Conservation (phyloP, 768 basidiomycete genomes). For the Multifurca ochricompacta region DNA sequence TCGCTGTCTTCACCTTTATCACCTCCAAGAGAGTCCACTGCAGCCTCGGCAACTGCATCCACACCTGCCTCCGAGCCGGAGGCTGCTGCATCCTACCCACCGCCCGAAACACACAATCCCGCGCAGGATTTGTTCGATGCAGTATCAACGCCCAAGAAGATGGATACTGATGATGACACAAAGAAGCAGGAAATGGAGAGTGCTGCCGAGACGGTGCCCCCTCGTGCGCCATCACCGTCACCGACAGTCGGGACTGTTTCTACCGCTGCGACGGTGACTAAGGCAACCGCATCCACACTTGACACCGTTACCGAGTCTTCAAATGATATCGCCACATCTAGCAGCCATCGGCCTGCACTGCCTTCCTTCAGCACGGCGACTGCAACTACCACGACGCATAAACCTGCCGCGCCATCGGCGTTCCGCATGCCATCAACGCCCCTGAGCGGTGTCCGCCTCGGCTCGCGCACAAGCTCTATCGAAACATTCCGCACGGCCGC, state of each 20-base stretch:
- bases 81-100: neutral
- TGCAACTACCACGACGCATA: neutral
- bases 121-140: neutral
- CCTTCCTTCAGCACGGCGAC: neutral
- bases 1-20: neutral
- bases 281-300: neutral
- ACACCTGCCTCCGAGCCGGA: neutral
- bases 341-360: neutral
- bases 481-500: conserved; percentile 13
- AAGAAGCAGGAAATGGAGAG: neutral
- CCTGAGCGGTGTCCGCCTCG: neutral
- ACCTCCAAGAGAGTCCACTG: neutral
- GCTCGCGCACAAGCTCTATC: conserved; percentile 18
- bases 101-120: neutral
- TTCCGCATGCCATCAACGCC: conserved; percentile 17
- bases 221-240: conserved; percentile 1
- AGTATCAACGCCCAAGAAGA: neutral
- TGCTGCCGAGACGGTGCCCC: neutral
- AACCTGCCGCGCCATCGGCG: conserved; percentile 7
- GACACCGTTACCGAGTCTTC: neutral
- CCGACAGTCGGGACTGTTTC: conserved; percentile 9
- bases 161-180: neutral
- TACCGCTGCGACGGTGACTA: neutral
- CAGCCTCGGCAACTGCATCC: neutral
- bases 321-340: neutral